Conservation (phyloP, 768 basidiomycete genomes). For the Auriculariales sp. region DNA sequence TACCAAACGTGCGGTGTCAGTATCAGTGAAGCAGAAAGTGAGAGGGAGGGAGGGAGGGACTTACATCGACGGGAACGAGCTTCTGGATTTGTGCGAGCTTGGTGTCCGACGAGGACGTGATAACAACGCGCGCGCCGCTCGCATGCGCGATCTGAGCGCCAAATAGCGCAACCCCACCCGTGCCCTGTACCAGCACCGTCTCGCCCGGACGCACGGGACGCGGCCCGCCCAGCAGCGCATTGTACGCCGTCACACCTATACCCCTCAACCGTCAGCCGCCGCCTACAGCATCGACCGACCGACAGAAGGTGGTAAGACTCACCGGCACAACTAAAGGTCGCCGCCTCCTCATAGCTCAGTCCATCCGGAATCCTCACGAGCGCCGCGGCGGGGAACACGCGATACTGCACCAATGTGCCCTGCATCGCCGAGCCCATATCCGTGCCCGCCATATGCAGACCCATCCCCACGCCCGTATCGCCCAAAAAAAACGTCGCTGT, state of each 20-base stretch:
- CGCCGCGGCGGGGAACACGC: constrained; percentile 32
- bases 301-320: neutral
- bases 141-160: constrained; percentile 47
- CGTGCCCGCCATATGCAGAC: neutral
- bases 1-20: too few species aligned
- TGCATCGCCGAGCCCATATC: constrained; percentile 5
- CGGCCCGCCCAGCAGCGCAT: constrained; percentile 31
- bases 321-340: constrained; percentile 40
- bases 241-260: constrained; percentile 52
- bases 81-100: constrained; percentile 39
- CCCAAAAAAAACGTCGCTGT: constrained; percentile 6
- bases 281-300: neutral
- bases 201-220: constrained; percentile 42
- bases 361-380: constrained; percentile 40
- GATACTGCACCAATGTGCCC: constrained; percentile 35
- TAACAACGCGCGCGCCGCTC: constrained; percentile 48
- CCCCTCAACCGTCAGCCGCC: constrained; percentile 20
- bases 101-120: constrained; percentile 50
- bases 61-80: constrained; percentile 37
- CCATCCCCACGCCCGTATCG: neutral
- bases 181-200: constrained; percentile 39
- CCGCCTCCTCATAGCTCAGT: constrained; percentile 47
- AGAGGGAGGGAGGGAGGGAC: too few species aligned
- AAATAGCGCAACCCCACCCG: constrained; percentile 43
- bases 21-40: too few species aligned